A percentile compares a stretch with the other conserved stretches of the same genome.
phyloP scores from a whole-genome alignment of 345 rosid species.

The Abelmoschus esculentus region DNA sequence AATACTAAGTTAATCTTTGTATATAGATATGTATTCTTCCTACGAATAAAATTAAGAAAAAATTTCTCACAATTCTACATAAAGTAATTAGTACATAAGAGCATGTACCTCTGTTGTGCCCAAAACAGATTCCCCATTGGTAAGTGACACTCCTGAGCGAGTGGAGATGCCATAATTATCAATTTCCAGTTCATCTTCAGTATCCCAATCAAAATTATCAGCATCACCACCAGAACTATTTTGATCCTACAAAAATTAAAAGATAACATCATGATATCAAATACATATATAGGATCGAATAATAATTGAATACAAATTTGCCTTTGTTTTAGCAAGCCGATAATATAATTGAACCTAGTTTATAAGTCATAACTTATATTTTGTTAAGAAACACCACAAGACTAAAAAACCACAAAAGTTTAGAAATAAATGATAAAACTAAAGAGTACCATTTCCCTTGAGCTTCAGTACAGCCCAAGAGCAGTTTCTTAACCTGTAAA shows the following conservation, averaged over 20 bases:
- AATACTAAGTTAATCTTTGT: no score
- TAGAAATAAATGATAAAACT: neutral
- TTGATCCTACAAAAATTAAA: constrained; percentile 26
- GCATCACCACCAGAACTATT: constrained; percentile 29
- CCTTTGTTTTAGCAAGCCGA: neutral
- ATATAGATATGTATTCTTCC: no score
- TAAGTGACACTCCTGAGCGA: no score
- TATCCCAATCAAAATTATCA: constrained; percentile 46
- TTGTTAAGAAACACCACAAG: neutral
- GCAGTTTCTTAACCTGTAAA: constrained; percentile 14
- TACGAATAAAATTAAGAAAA: no score
- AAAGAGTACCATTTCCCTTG: constrained; percentile 18
- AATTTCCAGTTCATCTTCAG: constrained; percentile 64
- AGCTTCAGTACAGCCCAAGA: constrained; percentile 8
- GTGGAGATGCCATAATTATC: no score
- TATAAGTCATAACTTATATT: no score
- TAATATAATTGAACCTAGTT: neutral
- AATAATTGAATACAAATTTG: neutral
- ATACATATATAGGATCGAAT: neutral
- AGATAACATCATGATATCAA: neutral
- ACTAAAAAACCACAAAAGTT: neutral
- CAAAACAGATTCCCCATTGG: no score
- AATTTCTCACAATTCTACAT: no score
- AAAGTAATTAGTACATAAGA: no score
- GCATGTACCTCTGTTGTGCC: no score